These are phyloP conservation scores for Scedosporium minutisporum DNA, from an alignment of 2,329 filamentous ascomycete species.

Conservation along the genomic window DNA sequence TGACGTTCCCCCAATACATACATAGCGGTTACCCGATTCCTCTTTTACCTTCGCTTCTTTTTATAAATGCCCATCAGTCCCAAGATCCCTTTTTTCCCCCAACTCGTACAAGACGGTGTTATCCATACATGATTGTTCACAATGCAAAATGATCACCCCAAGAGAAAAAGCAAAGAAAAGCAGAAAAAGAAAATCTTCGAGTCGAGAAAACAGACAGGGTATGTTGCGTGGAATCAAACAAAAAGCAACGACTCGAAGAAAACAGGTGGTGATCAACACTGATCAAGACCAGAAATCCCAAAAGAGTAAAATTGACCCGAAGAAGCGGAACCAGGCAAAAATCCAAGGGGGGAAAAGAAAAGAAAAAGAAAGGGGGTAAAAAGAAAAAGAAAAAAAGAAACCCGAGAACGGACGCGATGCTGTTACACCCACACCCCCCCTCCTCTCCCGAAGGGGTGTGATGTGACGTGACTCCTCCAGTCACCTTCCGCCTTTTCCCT, in stretches of 20 bases:
- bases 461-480: constrained; percentile 1
- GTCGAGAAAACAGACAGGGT: neutral
- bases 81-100: neutral
- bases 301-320: too few relatives aligned
- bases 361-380: neutral
- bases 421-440: neutral
- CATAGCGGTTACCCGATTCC: neutral
- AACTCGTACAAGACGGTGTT: neutral
- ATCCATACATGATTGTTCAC: neutral
- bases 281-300: too few relatives aligned
- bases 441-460: neutral
- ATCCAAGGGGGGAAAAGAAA: neutral
- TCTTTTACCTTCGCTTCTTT: neutral
- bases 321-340: neutral
- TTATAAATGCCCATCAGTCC: neutral
- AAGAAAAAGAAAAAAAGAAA: neutral
- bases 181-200: neutral
- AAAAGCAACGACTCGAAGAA: neutral
- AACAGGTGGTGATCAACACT: too few relatives aligned
- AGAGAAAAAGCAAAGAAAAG: neutral
- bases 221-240: neutral
- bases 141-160: neutral
- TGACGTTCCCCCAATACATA: neutral
- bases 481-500: neutral
- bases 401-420: neutral